Conservation (phyloP, 345 rosid genomes). For the Melaleuca alternifolia region DNA sequence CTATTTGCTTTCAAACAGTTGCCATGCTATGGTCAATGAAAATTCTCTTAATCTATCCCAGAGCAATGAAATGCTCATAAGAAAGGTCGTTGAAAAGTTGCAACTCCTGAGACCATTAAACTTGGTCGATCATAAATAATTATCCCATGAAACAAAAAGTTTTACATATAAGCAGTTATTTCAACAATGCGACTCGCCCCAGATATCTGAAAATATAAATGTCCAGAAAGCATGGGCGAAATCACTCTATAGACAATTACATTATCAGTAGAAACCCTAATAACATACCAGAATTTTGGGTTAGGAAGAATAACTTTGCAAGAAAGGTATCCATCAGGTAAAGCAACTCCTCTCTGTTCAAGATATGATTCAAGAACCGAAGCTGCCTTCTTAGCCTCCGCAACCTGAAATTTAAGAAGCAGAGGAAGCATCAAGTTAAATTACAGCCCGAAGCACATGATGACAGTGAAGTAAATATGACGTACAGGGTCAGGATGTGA, state of each 20-base stretch:
- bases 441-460: neutral
- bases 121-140: neutral
- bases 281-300: conserved; percentile 68
- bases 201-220: neutral
- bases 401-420: conserved; percentile 33
- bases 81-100: neutral
- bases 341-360: conserved; percentile 75
- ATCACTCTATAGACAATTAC: neutral
- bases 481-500: conserved; percentile 66
- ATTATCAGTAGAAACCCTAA: neutral
- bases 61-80: neutral
- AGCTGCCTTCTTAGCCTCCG: conserved; percentile 47
- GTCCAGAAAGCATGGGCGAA: neutral
- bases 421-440: neutral
- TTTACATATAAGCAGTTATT: neutral
- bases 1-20: neutral
- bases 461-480: neutral
- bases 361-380: conserved; percentile 76
- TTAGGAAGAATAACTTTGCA: conserved; percentile 82
- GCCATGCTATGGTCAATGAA: neutral
- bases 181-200: neutral
- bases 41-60: neutral
- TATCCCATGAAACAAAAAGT: neutral
- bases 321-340: conserved; percentile 70
- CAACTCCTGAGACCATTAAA: neutral